Conservation (phyloP, 768 basidiomycete species). For the Kwoniella botswanensis region DNA sequence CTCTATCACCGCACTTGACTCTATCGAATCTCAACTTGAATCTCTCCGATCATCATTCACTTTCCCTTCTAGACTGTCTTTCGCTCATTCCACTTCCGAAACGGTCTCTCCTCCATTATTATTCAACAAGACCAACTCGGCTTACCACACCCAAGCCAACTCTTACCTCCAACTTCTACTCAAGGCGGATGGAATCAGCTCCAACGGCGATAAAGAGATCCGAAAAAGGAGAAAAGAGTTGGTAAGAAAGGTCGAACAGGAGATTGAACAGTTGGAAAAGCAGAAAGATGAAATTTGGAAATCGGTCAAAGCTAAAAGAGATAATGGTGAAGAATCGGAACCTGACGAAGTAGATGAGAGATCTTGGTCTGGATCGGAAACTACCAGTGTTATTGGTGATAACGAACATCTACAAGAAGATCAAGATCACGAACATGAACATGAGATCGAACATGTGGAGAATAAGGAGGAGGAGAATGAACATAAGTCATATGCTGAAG, state of each 20-base stretch:
- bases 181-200: conserved; percentile 72
- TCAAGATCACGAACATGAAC: conserved; percentile 1
- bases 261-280: conserved; percentile 61
- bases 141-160: conserved; percentile 69
- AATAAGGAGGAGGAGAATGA: conserved; percentile 10
- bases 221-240: conserved; percentile 64
- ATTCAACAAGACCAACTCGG: conserved; percentile 68
- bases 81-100: conserved; percentile 31
- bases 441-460: conserved; percentile 33
- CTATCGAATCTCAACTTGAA: conserved; percentile 38
- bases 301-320: conserved; percentile 32
- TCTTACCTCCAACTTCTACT: conserved; percentile 69
- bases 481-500: conserved; percentile 19
- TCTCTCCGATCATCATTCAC: conserved; percentile 35
- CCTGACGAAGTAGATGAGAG: conserved; percentile 24
- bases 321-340: conserved; percentile 39
- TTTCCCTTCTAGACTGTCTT: conserved; percentile 43
- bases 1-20: conserved; percentile 35
- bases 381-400: conserved; percentile 31
- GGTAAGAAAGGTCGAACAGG: conserved; percentile 68
- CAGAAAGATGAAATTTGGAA: conserved; percentile 45
- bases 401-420: conserved; percentile 24
- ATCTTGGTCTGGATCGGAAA: conserved; percentile 14
- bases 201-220: conserved; percentile 66
- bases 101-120: conserved; percentile 59